These are phyloP conservation scores for Schizophyllum amplum DNA, from an alignment of 1,284 basidiomycete species.

Conservation along the genomic window DNA sequence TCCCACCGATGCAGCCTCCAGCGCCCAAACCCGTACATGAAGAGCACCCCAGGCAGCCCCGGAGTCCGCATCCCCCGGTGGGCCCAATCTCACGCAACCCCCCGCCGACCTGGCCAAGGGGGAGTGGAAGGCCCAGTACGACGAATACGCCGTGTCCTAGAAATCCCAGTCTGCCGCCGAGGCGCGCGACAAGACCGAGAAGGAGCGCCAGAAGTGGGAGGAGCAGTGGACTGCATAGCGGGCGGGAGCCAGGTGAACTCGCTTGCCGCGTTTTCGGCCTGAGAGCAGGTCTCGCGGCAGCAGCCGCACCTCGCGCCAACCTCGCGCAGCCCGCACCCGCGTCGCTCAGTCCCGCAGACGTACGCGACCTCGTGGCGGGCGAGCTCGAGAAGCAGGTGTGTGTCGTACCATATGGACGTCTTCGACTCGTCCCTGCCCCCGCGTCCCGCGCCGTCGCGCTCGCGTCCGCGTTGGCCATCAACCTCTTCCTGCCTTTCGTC, in stretches of 20 bases:
- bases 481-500: conserved; percentile 88
- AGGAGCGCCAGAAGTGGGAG: conserved; percentile 68
- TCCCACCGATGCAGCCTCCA: not conserved
- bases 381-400: conserved; percentile 29
- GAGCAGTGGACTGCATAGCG: conserved; percentile 34
- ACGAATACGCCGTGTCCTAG: not conserved
- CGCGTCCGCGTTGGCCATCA: conserved; percentile 82
- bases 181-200: conserved; percentile 68
- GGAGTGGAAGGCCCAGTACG: conserved; percentile 22
- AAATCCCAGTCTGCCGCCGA: conserved; percentile 57
- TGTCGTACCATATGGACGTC: conserved; percentile 41
- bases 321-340: not conserved
- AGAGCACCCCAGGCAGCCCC: not conserved
- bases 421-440: conserved; percentile 64
- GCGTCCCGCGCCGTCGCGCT: conserved; percentile 66
- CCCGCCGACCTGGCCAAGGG: conserved; percentile 18
- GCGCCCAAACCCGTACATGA: not conserved
- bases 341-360: conserved; percentile 30
- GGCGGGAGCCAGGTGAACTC: conserved; percentile 18
- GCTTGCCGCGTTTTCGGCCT: not conserved
- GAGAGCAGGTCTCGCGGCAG: not conserved
- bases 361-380: conserved; percentile 34
- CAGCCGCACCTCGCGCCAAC: not conserved
- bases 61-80: not conserved
- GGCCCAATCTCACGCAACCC: conserved; percentile 6